Conservation (phyloP, 192 early-diverging fungal genomes). For the Obelidium mucronatum region DNA sequence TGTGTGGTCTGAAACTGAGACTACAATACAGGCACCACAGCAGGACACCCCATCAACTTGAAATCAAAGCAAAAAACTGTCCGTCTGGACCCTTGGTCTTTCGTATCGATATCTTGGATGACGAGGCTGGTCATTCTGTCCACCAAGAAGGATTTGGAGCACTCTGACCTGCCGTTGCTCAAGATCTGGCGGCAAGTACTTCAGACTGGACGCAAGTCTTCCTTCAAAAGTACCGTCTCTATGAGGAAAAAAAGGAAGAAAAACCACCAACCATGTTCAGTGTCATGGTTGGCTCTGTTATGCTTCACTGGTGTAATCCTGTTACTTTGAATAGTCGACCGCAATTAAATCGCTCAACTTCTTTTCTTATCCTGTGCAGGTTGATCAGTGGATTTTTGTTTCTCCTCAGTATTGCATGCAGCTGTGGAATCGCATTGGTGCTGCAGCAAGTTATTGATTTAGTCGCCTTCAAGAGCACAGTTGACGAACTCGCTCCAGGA, state of each 20-base stretch:
- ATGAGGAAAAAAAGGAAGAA: constrained; percentile 1
- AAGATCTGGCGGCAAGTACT: not conserved
- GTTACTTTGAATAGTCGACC: not conserved
- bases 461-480: not conserved
- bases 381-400: constrained; percentile 1
- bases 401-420: constrained; percentile 6
- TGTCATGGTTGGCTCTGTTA: not conserved
- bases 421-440: constrained; percentile 4
- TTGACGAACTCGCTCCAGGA: not conserved
- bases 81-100: constrained; percentile 13
- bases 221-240: not conserved
- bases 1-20: too few species aligned
- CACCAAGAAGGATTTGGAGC: constrained; percentile 3
- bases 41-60: too few species aligned
- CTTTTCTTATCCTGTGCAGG: not conserved
- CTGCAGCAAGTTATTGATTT: constrained; percentile 32
- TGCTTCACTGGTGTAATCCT: not conserved
- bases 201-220: constrained; percentile 7
- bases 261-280: not conserved
- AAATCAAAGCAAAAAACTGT: constrained; percentile 4
- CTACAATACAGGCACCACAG: too few species aligned
- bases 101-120: constrained; percentile 18
- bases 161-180: not conserved
- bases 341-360: not conserved
- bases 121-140: not conserved